Evolutionary conservation across 1,139 yeast genomes (phyloP), one percentile per base, ranked within the genome.

Genomic region (Yamadazyma aaseri): DNA sequence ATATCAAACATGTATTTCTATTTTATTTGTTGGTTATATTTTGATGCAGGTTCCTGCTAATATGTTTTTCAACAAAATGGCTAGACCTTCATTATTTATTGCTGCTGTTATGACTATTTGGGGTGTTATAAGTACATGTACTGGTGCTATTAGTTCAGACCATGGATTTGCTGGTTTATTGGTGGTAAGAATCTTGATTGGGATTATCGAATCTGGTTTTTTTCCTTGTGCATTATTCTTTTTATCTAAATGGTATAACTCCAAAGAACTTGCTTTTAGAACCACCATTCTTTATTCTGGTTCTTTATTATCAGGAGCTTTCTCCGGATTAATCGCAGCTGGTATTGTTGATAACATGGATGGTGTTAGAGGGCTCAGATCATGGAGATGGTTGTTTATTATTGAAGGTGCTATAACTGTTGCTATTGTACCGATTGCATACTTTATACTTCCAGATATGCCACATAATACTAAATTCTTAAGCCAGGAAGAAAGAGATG

Each of bases 371-470:
- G 70, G 70, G n/a, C 48, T 73, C 27, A 52, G 62, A 22, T 67
- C 83, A 3, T 83, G 92, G 92, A 72, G 81, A 56, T 82, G 86
- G 81, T 70, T 84, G 38, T 84, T 79, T 56, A 73, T 82, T 44
- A 75, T 84, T 43, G 90, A 83, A 56, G 92, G 94, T 41, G 65
- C 79, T 6, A 68, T 82, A 49, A 85, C 95, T 15, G 76, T 76
- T 15, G 76, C 76, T 22, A 58, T 73, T 33, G 75, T 73, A 2
- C 57, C 82, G 22, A 44, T 81, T 28, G 69, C 86, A 33, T 84
- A 65, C 59, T 79, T 82, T 47, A 57, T 73, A 26, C 70, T 86
- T 44, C 81, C 94, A 9, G 92, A 86, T 55, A 79, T 80, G 71
- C 89, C 89, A 25, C 63, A 55, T 17, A 63, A 63, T 33, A 68